Evolutionary conservation across 2,329 filamentous ascomycete genomes (phyloP).

Genomic region (Aspergillus proliferans): DNA sequence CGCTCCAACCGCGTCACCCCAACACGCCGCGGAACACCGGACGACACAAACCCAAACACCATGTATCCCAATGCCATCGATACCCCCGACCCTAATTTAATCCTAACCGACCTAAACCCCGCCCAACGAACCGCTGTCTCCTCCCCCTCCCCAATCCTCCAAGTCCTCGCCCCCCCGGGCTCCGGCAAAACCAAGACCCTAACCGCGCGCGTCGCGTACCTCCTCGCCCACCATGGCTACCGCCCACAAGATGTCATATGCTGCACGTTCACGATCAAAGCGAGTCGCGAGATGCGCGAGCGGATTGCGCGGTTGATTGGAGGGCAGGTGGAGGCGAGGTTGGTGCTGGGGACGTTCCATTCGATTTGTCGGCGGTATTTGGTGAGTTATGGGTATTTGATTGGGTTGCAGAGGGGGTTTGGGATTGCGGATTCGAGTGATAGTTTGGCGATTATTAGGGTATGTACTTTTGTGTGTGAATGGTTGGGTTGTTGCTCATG

Average conservation of each 20-base stretch:
- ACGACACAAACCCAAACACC: slow-evolving; percentile 1
- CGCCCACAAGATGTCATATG: slow-evolving; percentile 85
- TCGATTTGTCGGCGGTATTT: slow-evolving; percentile 84
- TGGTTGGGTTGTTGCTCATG: slow-evolving; percentile 8
- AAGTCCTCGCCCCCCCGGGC: slow-evolving; percentile 59
- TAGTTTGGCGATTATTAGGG: slow-evolving; percentile 67
- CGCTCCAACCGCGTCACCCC: slow-evolving; percentile 15
- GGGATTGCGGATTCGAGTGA: slow-evolving; percentile 84
- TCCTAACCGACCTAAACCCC: slow-evolving; percentile 58
- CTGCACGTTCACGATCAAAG: slow-evolving; percentile 95
- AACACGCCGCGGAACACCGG: background rate
- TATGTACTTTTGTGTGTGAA: slow-evolving; percentile 6
- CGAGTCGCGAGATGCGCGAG: slow-evolving; percentile 86
- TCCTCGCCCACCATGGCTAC: slow-evolving; percentile 65
- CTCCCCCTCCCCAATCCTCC: slow-evolving; percentile 53
- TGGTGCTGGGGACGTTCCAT: slow-evolving; percentile 91
- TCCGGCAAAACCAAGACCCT: slow-evolving; percentile 93
- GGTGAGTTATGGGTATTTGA: slow-evolving; percentile 72
- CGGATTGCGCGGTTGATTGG: slow-evolving; percentile 78
- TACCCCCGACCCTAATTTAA: slow-evolving; percentile 39
- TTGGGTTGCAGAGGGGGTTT: slow-evolving; percentile 77
- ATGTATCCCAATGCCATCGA: slow-evolving; percentile 1
- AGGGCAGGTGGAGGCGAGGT: slow-evolving; percentile 63
- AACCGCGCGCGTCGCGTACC: slow-evolving; percentile 84
- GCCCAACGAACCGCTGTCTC: slow-evolving; percentile 61